Percentiles rank a stretch among this genome's conserved stretches.
These are phyloP conservation scores for Petasospora rhodanensis DNA, from an alignment of 1,139 yeast genomes.

Conservation along the genomic window DNA sequence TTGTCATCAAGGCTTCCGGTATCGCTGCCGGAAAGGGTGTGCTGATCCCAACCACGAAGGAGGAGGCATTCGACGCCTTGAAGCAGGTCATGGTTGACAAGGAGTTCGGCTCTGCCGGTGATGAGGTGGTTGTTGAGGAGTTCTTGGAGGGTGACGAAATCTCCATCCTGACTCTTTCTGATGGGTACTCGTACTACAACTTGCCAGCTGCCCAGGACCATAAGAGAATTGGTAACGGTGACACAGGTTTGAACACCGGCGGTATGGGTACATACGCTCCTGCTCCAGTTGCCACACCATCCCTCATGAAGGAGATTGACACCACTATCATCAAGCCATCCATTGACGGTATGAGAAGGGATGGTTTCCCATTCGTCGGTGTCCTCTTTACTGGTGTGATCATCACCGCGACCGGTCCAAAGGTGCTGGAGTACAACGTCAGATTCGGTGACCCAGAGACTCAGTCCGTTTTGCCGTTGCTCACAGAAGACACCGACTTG, in stretches of 20 bases:
- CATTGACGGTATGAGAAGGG: constrained; percentile 93
- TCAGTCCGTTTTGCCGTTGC: constrained; percentile 87
- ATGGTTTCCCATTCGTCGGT: constrained; percentile 95
- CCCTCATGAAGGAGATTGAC: constrained; percentile 64
- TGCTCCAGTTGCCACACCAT: constrained; percentile 89
- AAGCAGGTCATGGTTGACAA: constrained; percentile 86
- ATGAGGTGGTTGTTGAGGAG: constrained; percentile 95
- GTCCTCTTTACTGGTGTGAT: constrained; percentile 95
- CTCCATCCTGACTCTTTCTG: constrained; percentile 86
- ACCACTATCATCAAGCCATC: constrained; percentile 79
- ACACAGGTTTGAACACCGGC: constrained; percentile 93
- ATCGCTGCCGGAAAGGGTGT: constrained; percentile 99
- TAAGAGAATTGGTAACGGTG: constrained; percentile 92
- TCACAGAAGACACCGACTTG: constrained; percentile 79
- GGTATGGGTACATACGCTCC: constrained; percentile 99
- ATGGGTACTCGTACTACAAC: constrained; percentile 87
- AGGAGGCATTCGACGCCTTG: constrained; percentile 82
- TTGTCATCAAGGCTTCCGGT: constrained; percentile 96
- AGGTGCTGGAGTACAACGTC: constrained; percentile 93
- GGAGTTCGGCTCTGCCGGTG: constrained; percentile 91
- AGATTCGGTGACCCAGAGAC: constrained; percentile 99
- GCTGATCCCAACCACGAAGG: constrained; percentile 76
- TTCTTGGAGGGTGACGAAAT: constrained; percentile 95
- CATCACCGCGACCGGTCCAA: constrained; percentile 80
- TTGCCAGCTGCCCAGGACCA: constrained; percentile 99